Conservation (phyloP, 805 yeast genomes). For the Saccharomycopsis sp. region DNA sequence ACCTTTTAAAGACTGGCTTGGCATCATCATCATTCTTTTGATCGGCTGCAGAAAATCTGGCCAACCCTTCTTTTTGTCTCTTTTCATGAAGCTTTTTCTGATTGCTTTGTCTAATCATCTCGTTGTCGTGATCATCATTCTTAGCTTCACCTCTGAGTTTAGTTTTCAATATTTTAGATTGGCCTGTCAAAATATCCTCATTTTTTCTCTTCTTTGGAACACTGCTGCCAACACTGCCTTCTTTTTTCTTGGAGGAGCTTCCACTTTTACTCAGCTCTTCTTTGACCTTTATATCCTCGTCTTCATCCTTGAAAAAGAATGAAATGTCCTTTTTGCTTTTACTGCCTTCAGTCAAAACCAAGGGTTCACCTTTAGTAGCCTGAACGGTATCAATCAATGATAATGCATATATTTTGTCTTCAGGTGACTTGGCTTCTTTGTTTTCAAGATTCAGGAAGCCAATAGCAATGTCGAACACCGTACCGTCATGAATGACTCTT, state of each 20-base stretch:
- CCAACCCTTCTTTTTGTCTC: conserved; percentile 78
- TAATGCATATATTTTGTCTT: conserved; percentile 56
- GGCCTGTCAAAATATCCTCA: conserved; percentile 27
- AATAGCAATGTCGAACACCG: conserved; percentile 63
- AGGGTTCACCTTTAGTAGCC: conserved; percentile 44
- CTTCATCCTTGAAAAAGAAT: conserved; percentile 72
- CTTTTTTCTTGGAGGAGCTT: conserved; percentile 28
- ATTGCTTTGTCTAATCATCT: conserved; percentile 69
- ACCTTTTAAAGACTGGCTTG: conserved; percentile 75
- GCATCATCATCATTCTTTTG: conserved; percentile 46
- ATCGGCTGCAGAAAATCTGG: conserved; percentile 72
- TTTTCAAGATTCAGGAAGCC: conserved; percentile 63
- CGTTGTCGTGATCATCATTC: conserved; percentile 67
- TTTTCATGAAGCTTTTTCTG: conserved; percentile 78
- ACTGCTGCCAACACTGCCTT: conserved; percentile 17
- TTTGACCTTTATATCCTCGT: conserved; percentile 35
- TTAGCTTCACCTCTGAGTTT: conserved; percentile 72
- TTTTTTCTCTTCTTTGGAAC: conserved; percentile 23
- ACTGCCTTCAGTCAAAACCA: conserved; percentile 63
- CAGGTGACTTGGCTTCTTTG: conserved; percentile 36
- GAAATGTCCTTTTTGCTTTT: conserved; percentile 69
- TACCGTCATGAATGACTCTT: conserved; percentile 57
- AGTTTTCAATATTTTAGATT: conserved; percentile 55
- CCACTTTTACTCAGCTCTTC: conserved; percentile 26
- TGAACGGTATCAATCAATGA: conserved; percentile 75